Conservation (phyloP, 108 stramenopile species). For the Skeletonema potamos region DNA sequence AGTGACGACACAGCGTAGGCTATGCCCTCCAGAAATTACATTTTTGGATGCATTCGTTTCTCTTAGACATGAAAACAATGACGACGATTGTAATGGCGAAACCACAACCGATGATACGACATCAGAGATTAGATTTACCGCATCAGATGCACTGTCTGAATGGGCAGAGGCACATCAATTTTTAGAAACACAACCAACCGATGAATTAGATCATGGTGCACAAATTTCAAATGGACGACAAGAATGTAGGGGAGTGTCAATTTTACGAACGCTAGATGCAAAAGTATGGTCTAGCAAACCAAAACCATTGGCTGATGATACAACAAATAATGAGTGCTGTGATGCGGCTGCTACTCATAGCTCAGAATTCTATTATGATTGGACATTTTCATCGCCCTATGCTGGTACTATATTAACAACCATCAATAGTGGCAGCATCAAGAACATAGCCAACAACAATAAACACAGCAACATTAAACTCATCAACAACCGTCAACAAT, state of each 20-base stretch:
- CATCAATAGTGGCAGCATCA: not conserved
- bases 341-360: not conserved
- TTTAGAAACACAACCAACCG: constrained; percentile 36
- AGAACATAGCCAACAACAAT: no score
- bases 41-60: constrained; percentile 63
- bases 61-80: constrained; percentile 15
- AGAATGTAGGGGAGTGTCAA: constrained; percentile 53
- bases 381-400: constrained; percentile 78
- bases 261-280: constrained; percentile 64
- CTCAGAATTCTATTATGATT: constrained; percentile 76
- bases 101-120: not conserved
- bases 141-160: constrained; percentile 57
- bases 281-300: constrained; percentile 51
- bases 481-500: constrained; percentile 26
- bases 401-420: constrained; percentile 25
- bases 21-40: constrained; percentile 75
- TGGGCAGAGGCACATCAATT: constrained; percentile 70
- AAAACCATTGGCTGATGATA: not conserved
- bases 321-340: not conserved
- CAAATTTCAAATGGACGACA: not conserved
- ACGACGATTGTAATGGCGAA: not conserved
- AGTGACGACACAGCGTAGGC: constrained; percentile 21
- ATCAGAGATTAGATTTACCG: constrained; percentile 46
- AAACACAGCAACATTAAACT: not conserved
- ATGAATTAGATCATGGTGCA: not conserved